Evolutionary conservation across 257 asterid genomes (phyloP).

Genomic region (Salvia splendens): DNA sequence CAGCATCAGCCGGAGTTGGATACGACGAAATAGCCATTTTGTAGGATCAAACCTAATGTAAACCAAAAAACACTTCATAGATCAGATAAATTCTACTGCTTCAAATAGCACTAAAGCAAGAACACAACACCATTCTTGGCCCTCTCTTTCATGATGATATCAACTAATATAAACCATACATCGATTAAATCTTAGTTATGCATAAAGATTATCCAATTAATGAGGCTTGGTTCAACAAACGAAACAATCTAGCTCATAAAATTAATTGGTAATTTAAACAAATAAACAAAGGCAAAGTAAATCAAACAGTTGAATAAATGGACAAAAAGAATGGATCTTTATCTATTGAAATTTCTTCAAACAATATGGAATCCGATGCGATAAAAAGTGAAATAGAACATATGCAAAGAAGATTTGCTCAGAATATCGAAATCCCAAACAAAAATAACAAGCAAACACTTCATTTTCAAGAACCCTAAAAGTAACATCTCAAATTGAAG

Average conservation of each 20-base stretch:
- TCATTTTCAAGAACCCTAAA: conserved; percentile 9
- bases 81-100: too few relatives aligned
- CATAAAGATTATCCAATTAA: not conserved
- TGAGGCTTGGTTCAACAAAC: not conserved
- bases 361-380: conserved; percentile 8
- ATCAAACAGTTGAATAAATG: not conserved
- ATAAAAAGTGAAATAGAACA: not conserved
- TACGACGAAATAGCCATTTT: conserved; percentile 79
- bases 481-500: conserved; percentile 12
- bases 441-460: not conserved
- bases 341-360: not conserved
- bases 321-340: conserved; percentile 12
- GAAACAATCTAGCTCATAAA: not conserved
- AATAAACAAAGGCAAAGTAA: conserved; percentile 11
- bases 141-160: too few relatives aligned
- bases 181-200: not conserved
- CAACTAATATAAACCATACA: not conserved
- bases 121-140: too few relatives aligned
- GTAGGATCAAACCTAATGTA: conserved; percentile 35
- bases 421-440: conserved; percentile 21
- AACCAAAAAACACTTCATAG: not conserved
- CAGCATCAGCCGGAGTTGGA: conserved; percentile 80
- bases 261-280: not conserved
- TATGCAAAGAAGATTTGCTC: conserved; percentile 10
- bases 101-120: too few relatives aligned